Evolutionary conservation across 139 green algal species (phyloP).

Genomic region (Chlamydomonas schloesseri): DNA sequence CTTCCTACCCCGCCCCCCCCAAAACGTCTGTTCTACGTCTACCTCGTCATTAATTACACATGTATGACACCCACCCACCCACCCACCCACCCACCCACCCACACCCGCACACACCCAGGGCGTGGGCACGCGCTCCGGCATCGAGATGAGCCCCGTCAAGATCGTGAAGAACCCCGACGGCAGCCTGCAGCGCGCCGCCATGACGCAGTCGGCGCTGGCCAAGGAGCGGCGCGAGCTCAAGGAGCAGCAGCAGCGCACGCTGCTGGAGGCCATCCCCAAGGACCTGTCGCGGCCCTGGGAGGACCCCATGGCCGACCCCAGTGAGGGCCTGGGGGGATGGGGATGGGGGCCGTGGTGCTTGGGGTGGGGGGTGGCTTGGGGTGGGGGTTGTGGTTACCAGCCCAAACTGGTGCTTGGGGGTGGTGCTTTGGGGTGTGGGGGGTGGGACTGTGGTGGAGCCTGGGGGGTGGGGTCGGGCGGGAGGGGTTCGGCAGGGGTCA

Average conservation of each 20-base stretch:
- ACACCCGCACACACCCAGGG: not conserved
- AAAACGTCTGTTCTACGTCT: no score
- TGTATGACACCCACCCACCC: no score
- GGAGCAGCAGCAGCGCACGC: slow-evolving; percentile 95
- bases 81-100: no score
- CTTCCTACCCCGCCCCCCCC: no score
- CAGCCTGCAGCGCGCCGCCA: slow-evolving; percentile 95
- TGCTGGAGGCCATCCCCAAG: slow-evolving; percentile 93
- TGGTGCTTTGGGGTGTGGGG: no score
- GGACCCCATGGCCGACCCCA: slow-evolving; percentile 93
- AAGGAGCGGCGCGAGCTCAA: slow-evolving; percentile 98
- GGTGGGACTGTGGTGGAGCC: no score
- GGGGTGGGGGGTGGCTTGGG: not conserved
- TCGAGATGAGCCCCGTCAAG: slow-evolving; percentile 94
- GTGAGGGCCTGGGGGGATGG: slow-evolving; percentile 44
- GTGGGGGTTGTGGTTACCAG: no score
- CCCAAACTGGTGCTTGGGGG: no score
- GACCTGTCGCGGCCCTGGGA: slow-evolving; percentile 97
- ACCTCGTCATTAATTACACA: no score
- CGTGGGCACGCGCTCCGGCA: slow-evolving; percentile 49
- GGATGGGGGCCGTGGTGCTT: not conserved
- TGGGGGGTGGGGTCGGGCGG: no score
- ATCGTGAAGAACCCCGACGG: slow-evolving; percentile 99
- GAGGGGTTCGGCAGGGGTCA: no score
- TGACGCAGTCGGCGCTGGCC: slow-evolving; percentile 93